Evolutionary conservation across 169 alveolate species (phyloP), one percentile per base, ranked within the genome.

Genomic region (Eimeria acervulina): DNA sequence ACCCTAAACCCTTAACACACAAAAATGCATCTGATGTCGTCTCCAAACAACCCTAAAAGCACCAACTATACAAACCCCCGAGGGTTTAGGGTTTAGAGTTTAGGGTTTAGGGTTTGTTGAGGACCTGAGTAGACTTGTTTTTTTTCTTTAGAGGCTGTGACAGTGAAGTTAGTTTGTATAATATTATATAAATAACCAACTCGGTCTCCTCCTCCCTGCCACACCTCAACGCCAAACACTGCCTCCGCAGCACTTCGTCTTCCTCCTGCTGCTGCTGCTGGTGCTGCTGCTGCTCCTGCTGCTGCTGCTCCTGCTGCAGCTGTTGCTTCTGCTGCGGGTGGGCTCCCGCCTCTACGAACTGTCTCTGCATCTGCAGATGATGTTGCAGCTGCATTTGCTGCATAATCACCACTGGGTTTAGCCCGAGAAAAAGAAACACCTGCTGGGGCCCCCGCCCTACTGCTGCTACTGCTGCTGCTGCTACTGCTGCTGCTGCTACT

Each of bases 141-240:
- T 36, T 87, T 87, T 13, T 87, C 94, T 19, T 87, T 61, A 2
- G 80, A 33, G 7, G 94, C 31, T 26, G 52, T 31, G 4, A 87
- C 66, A 7, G 42, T 44, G 1, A 63, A 78, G 13, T 33, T 47
- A 36, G 72, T 59, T 68, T 87, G 94, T 6, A 38, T 59, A 17
- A 90, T 72, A 78, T 90, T 90, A 38, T 76, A 90, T 36, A 90
- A 59, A 68, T 90, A 90, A 2, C 90, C 95, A 4, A 47, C 28
- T 15, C 84, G 7, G 4, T 59, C 63, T 17, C 95, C 95, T 33
- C 13, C 66, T 2, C 55, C 74, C 26, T 10, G 44, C 95, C 95
- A 90, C 21, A 78, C 95, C 12, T 59, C 74, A 26, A 90, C 95
- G 40, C 95, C 70, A 33, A 90, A 40, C 90, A 36, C 66, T 17